Evolutionary conservation across 2,329 filamentous ascomycete genomes (phyloP), one percentile per base, ranked within the genome.

Genomic region (Diaporthe eres): DNA sequence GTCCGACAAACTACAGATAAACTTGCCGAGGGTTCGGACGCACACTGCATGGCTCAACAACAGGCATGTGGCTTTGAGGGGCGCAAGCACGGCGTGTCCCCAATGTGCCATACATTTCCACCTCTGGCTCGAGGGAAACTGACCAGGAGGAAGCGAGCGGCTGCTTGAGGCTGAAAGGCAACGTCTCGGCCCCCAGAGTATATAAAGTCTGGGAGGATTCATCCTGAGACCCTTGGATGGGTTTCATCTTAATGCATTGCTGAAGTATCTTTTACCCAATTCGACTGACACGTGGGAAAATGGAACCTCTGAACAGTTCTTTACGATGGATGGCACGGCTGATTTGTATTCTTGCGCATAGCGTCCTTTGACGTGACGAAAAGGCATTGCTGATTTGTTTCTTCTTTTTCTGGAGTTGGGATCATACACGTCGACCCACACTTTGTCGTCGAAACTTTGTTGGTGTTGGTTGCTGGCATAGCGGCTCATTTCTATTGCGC

Each of bases 381-480:
- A 68, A 53, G 47, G 65, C 31, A 39, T 68, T 53, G 22, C 19
- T 53, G 17, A 39, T 39, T 25, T 39, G 22, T 65, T 22, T 19
- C 5, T 12, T 8, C 4, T 34, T 8, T 49, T 65, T 34, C 22
- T 28, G 65, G 49, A 70, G 65, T 70, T 31, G 47, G 49, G 37
- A 42, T 55, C 49, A 42, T 55, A 19, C 4, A 42, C 31, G 49
- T 65, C 42, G 25, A 55, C 49, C 47, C 5, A 22, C 12, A 13
- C 47, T 13, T 37, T 39, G 65, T 70, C 34, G 65, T 65, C 28
- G 42, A 31, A 55, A 39, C 15, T 7, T 55, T 0, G 34, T n/a
- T 42, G 65, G 49, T 55, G 65, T 70, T 55, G 47, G n/a, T 70
- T 37, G 65, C 65, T 55, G 49, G 65, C 65, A 68, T 68, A 68